A percentile compares a stretch with the other conserved stretches of the same genome.
phyloP scores from a whole-genome alignment of 2,329 filamentous ascomycete genomes.

The Verticillium nonalfalfae region DNA sequence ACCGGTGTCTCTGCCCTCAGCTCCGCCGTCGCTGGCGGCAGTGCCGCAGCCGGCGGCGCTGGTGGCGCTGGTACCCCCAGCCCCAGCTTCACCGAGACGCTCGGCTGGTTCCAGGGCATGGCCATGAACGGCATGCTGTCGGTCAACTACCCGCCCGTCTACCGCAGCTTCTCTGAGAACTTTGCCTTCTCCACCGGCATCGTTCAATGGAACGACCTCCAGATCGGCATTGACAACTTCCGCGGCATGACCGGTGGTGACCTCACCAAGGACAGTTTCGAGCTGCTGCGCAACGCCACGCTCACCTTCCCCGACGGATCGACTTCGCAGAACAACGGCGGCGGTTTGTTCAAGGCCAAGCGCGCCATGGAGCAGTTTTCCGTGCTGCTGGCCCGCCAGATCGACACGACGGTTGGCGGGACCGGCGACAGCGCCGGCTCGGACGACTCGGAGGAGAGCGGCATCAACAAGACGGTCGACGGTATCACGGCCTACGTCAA shows the following conservation, averaged over 20 bases:
- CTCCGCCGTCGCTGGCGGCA: slow-evolving; percentile 49
- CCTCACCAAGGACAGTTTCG: slow-evolving; percentile 70
- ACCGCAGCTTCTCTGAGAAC: slow-evolving; percentile 85
- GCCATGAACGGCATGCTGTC: slow-evolving; percentile 96
- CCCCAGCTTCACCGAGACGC: slow-evolving; percentile 78
- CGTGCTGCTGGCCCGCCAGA: slow-evolving; percentile 46
- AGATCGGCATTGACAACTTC: slow-evolving; percentile 79
- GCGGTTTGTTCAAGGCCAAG: slow-evolving; percentile 18
- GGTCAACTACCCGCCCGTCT: slow-evolving; percentile 79
- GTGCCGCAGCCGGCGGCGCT: slow-evolving; percentile 46
- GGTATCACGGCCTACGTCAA: slow-evolving; percentile 82
- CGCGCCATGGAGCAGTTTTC: slow-evolving; percentile 41
- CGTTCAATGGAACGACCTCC: slow-evolving; percentile 75
- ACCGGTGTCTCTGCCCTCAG: slow-evolving; percentile 66
- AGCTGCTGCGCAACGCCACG: slow-evolving; percentile 68
- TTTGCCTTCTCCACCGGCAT: slow-evolving; percentile 88
- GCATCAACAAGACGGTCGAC: slow-evolving; percentile 44
- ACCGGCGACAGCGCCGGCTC: slow-evolving; percentile 13
- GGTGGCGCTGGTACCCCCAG: slow-evolving; percentile 61
- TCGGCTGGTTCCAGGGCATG: slow-evolving; percentile 89
- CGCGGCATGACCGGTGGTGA: slow-evolving; percentile 78
- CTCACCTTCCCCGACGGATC: slow-evolving; percentile 62
- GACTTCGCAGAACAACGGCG: slow-evolving; percentile 19
- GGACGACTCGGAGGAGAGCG: slow-evolving; percentile 15
- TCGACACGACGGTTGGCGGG: slow-evolving; percentile 37